Evolutionary conservation across 495 filamentous ascomycete genomes (phyloP), one percentile per base, ranked within the genome.

Genomic region (Aspergillus affinis): DNA sequence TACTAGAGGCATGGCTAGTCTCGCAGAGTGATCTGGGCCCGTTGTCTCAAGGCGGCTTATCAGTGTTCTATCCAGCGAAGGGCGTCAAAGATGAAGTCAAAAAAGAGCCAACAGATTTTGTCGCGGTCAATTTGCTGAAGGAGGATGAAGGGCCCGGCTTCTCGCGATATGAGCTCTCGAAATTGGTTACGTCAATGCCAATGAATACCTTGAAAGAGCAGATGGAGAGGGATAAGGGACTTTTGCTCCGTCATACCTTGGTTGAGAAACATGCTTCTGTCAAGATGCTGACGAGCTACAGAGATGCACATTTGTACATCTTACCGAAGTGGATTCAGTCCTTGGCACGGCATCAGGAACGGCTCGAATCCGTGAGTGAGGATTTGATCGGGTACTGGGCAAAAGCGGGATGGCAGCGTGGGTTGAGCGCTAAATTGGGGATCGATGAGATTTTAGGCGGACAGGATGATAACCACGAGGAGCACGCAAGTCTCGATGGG

Each of bases 371-470:
- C 48, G 84, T 99, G 54, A 88, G 89, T 53, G 94, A 99, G 74
- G 95, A 98, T 65, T 82, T 97, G 23, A 73, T 99, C 18, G 93
- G 93, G 13, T 96, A 88, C 88, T 96, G 92, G 93, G 91, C 92
- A 12, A 98, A 98, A 70, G 82, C 92, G 1, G 85, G 82, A 36
- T 99, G 94, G 94, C 93, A 97, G 72, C 77, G 83, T 23, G 89
- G 91, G 0, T 76, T 97, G 0, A 84, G 81, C 1, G 81, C 86
- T n/a, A 97, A 96, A 72, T 81, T 98, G 8, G 82, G 85, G 3
- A 72, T 98, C 30, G 73, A 79, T 46, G 79, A 89, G 45, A 83
- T 94, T 32, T 80, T 96, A 51, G 72, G 78, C 41, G 60, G 68
- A 29, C 58, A 68, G 12, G 71, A 67, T 17, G 66, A 74, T 48